Conservation (phyloP, 2,329 filamentous ascomycete genomes). For the Paradendryphiella salina region DNA sequence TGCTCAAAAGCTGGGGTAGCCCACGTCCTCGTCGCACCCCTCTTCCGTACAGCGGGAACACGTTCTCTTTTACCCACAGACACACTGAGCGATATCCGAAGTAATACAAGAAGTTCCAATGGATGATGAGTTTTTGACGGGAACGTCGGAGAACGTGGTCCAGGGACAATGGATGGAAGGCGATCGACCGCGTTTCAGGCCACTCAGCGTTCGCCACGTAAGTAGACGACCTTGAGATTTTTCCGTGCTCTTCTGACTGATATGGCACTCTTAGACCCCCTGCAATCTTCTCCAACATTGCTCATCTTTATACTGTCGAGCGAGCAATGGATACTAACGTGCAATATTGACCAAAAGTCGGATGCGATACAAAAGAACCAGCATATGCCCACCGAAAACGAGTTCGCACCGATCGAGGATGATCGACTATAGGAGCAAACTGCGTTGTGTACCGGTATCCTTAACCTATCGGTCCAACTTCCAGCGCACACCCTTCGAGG, state of each 20-base stretch:
- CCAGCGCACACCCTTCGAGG: neutral
- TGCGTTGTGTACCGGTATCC: neutral
- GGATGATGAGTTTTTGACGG: constrained; percentile 21
- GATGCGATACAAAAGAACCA: constrained; percentile 26
- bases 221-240: constrained; percentile 28
- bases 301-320: constrained; percentile 7
- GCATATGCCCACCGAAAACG: constrained; percentile 20
- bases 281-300: constrained; percentile 11
- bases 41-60: constrained; percentile 12
- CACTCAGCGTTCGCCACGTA: constrained; percentile 51
- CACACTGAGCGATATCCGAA: constrained; percentile 6
- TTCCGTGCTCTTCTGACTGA: constrained; percentile 27
- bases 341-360: constrained; percentile 24
- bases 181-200: constrained; percentile 46
- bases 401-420: neutral
- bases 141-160: constrained; percentile 1
- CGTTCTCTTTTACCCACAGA: neutral
- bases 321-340: constrained; percentile 12
- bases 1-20: constrained; percentile 33
- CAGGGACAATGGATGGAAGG: constrained; percentile 18
- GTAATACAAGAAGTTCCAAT: constrained; percentile 8
- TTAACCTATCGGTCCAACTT: neutral
- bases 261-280: constrained; percentile 18
- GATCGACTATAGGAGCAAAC: neutral
- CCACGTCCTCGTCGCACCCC: constrained; percentile 23